phyloP scores from a whole-genome alignment of 257 asterid genomes.

The Rhazya stricta region DNA sequence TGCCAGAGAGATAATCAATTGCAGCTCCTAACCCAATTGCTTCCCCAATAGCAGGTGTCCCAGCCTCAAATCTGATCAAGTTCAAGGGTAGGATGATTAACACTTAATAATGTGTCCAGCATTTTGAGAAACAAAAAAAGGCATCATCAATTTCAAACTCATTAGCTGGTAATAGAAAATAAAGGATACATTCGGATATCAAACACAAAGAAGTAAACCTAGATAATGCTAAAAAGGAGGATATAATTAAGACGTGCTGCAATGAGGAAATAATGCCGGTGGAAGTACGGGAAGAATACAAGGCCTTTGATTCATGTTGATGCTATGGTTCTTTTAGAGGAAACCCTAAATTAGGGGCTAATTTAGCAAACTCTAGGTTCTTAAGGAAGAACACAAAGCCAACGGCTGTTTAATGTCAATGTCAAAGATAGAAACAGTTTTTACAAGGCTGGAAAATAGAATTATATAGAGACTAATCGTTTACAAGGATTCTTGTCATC shows the following conservation, averaged over 20 bases:
- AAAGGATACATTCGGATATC: background rate
- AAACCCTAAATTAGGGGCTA: too few relatives aligned
- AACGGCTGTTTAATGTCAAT: too few relatives aligned
- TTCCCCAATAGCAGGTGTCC: conserved; percentile 95
- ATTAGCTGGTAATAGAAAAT: background rate
- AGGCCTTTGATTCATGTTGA: too few relatives aligned
- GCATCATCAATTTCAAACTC: background rate
- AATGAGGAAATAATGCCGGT: too few relatives aligned
- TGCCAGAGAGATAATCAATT: conserved; percentile 70
- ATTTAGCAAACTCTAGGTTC: too few relatives aligned
- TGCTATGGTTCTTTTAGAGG: too few relatives aligned
- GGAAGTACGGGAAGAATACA: too few relatives aligned
- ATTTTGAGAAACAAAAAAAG: background rate
- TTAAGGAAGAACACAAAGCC: too few relatives aligned
- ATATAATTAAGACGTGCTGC: background rate
- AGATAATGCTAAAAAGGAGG: background rate
- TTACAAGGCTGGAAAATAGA: too few relatives aligned
- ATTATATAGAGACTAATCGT: too few relatives aligned
- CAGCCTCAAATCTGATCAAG: conserved; percentile 81
- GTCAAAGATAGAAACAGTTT: too few relatives aligned
- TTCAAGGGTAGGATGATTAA: background rate
- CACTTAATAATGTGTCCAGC: background rate
- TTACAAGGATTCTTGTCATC: too few relatives aligned
- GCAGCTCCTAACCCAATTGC: conserved; percentile 93
- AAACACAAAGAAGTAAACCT: background rate